Evolutionary conservation across 495 filamentous ascomycete genomes (phyloP), one percentile per base, ranked within the genome.

Genomic region (Bryoglossum gracile): DNA sequence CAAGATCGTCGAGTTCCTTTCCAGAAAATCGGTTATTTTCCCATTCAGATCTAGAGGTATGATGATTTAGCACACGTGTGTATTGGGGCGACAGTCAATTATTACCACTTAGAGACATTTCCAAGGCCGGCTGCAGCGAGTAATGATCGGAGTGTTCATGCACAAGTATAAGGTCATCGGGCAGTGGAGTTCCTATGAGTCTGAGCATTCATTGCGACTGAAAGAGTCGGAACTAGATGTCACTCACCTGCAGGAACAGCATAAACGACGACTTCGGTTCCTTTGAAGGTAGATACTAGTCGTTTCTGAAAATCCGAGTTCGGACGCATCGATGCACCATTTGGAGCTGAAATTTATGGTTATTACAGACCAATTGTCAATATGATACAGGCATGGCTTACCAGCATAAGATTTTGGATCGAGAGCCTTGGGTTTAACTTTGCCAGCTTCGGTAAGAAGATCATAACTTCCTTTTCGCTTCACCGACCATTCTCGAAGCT

Each of bases 91-190:
- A 13, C n/a, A 26, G 8, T 26, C 24, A n/a, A 16, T 11, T 21
- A 42, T 10, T 50, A 50, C 22, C 32, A 11, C 33, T 18, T 32
- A 50, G 24, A 32, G 28, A 32, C 38, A 42, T 43, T 18, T 50
- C 37, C 3, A 42, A 4, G 11, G 37, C 47, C 16, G 47, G 47
- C 24, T 50, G 47, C 39, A 50, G 4, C n/a, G 47, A 50, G 19
- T 50, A 50, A 26, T 50, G 47, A 50, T 50, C 37, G 9, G 37
- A 42, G 22, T 50, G 47, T 30, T 50, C 47, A 35, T 42, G 47
- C 16, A 50, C 25, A 21, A 50, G 43, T 23, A 43, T 50, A 18
- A 50, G 21, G 22, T 50, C 47, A 9, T 50, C 32, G 22, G 47
- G 47, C 19, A 42, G 47, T 3, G 39, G 26, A 3, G 36, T 50